Evolutionary conservation across 2,329 filamentous ascomycete species (phyloP).

Genomic region (Fusarium agapanthi): DNA sequence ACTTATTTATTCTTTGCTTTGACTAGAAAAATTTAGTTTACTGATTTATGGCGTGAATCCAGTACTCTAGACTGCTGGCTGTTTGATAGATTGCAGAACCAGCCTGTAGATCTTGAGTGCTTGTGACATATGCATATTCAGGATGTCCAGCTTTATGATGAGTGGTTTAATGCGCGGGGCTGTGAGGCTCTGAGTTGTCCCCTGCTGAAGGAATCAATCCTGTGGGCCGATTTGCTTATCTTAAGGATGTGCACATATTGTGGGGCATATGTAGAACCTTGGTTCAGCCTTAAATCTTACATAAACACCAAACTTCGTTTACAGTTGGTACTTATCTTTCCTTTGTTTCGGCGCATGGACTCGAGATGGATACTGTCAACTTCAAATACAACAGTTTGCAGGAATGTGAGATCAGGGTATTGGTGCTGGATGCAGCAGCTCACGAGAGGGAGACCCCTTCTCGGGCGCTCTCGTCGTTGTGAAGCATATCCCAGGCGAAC

Average conservation of each 20-base stretch:
- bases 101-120: background rate
- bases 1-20: too few species aligned
- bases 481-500: background rate
- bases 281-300: background rate
- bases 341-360: background rate
- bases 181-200: too few species aligned
- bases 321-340: background rate
- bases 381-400: background rate
- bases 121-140: background rate
- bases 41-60: rapidly evolving
- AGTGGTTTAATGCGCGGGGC: background rate
- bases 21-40: rapidly evolving
- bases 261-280: background rate
- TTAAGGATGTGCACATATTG: background rate
- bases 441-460: background rate
- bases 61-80: rapidly evolving
- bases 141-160: background rate
- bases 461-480: background rate
- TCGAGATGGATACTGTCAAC: background rate
- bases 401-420: background rate
- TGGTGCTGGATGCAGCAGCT: background rate
- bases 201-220: background rate
- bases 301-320: background rate
- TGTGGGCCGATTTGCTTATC: background rate
- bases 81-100: background rate